Evolutionary conservation across 768 basidiomycete species (phyloP).

Genomic region (Lactarius quietus): DNA sequence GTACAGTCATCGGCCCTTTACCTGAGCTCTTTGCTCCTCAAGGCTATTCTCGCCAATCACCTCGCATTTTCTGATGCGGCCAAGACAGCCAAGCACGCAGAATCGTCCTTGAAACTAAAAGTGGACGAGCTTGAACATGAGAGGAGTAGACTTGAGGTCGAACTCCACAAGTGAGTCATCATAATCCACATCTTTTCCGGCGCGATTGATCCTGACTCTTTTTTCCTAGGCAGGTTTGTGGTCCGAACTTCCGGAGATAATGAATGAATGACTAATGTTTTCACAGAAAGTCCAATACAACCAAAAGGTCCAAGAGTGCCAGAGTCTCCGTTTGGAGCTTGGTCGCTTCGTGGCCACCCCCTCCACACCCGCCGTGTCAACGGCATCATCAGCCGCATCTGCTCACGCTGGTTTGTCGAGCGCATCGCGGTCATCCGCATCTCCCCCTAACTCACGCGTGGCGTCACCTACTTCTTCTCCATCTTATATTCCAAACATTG

Average conservation of each 20-base stretch:
- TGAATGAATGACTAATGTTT: slow-evolving; percentile 5
- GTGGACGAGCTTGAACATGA: slow-evolving; percentile 60
- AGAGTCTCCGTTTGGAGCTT: slow-evolving; percentile 27
- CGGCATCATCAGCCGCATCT: slow-evolving; percentile 17
- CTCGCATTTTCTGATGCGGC: slow-evolving; percentile 74
- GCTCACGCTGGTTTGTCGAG: slow-evolving; percentile 27
- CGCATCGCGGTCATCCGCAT: slow-evolving; percentile 20
- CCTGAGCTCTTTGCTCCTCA: slow-evolving; percentile 73
- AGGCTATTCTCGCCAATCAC: slow-evolving; percentile 81
- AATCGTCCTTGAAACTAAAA: slow-evolving; percentile 58
- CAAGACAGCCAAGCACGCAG: slow-evolving; percentile 60
- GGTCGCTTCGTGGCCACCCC: slow-evolving; percentile 23
- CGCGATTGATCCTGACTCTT: background rate
- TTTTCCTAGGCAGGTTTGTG: slow-evolving; percentile 23
- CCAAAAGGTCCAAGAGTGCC: slow-evolving; percentile 29
- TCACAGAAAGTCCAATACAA: slow-evolving; percentile 25
- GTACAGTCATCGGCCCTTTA: slow-evolving; percentile 60
- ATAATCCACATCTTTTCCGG: slow-evolving; percentile 13
- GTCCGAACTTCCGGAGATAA: background rate
- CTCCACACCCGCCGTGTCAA: slow-evolving; percentile 13
- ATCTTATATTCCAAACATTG: slow-evolving; percentile 13
- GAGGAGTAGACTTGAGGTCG: slow-evolving; percentile 60
- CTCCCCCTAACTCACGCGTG: slow-evolving; percentile 26
- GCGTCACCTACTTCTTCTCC: slow-evolving; percentile 25
- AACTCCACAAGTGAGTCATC: slow-evolving; percentile 62